Conservation (phyloP, 345 rosid species). For the Aurinia saxatilis region DNA sequence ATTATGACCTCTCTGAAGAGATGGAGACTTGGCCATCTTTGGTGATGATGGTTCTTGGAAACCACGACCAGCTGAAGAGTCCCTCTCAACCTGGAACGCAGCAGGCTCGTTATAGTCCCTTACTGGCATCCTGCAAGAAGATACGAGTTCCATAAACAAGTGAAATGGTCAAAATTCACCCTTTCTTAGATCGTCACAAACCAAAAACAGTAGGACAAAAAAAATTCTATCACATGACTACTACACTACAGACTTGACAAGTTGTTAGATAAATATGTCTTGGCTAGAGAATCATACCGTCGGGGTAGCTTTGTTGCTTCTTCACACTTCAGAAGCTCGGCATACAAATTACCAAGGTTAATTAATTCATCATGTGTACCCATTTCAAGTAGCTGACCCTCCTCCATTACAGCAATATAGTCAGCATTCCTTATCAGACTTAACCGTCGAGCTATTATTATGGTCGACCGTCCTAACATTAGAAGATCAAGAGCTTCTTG, state of each 20-base stretch:
- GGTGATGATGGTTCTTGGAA: slow-evolving; percentile 90
- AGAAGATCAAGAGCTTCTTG: slow-evolving; percentile 93
- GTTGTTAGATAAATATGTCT: slow-evolving; percentile 1
- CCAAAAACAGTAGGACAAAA: background rate
- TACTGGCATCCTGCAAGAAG: slow-evolving; percentile 77
- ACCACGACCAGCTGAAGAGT: slow-evolving; percentile 78
- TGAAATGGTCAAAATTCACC: slow-evolving; percentile 7
- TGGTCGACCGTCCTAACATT: slow-evolving; percentile 96
- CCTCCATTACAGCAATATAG: slow-evolving; percentile 99
- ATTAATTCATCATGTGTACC: slow-evolving; percentile 95
- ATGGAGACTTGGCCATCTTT: slow-evolving; percentile 79
- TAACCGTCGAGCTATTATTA: slow-evolving; percentile 92
- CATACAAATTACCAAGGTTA: slow-evolving; percentile 72
- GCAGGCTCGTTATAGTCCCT: slow-evolving; percentile 57
- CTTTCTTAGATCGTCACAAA: background rate
- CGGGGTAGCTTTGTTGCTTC: slow-evolving; percentile 98
- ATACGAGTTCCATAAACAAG: slow-evolving; percentile 12
- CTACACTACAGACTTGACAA: background rate
- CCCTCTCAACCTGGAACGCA: slow-evolving; percentile 78
- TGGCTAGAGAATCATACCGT: slow-evolving; percentile 52
- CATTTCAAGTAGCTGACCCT: slow-evolving; percentile 98
- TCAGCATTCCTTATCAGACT: slow-evolving; percentile 96
- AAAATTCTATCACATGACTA: slow-evolving; percentile 10
- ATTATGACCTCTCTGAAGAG: slow-evolving; percentile 79
- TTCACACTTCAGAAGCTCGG: slow-evolving; percentile 96